These are phyloP conservation scores for Parascedosporium putredinis DNA, from an alignment of 2,329 filamentous ascomycete genomes.

Conservation along the genomic window DNA sequence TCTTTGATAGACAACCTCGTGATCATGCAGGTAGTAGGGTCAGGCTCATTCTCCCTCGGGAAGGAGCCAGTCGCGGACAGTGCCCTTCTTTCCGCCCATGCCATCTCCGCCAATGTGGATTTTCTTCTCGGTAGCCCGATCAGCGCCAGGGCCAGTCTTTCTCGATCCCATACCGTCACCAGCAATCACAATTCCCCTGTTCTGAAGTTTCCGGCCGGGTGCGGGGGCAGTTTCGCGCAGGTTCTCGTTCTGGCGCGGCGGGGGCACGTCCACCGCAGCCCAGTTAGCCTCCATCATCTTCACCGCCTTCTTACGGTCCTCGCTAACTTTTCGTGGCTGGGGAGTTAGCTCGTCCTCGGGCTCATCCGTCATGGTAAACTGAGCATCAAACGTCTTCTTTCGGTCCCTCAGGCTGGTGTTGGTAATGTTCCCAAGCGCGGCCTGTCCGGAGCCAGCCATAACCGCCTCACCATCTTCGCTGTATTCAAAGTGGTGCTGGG, in stretches of 20 bases:
- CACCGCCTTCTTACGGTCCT: slow-evolving; percentile 57
- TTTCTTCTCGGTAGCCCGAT: slow-evolving; percentile 17
- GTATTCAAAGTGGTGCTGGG: slow-evolving; percentile 73
- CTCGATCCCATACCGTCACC: slow-evolving; percentile 51
- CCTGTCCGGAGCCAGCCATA: slow-evolving; percentile 24
- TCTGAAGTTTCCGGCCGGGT: slow-evolving; percentile 8
- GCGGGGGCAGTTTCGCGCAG: background rate
- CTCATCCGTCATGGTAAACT: slow-evolving; percentile 67
- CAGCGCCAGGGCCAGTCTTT: slow-evolving; percentile 18
- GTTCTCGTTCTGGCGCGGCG: slow-evolving; percentile 42
- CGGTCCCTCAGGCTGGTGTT: slow-evolving; percentile 69
- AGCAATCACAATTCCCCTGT: slow-evolving; percentile 22
- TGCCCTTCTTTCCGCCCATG: slow-evolving; percentile 52
- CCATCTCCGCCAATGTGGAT: slow-evolving; percentile 49
- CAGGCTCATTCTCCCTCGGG: slow-evolving; percentile 39
- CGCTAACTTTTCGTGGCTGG: slow-evolving; percentile 34
- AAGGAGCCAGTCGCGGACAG: slow-evolving; percentile 47
- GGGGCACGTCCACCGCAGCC: slow-evolving; percentile 45
- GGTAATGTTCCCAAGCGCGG: slow-evolving; percentile 55
- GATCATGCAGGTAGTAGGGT: too few relatives aligned
- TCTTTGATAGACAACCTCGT: too few relatives aligned
- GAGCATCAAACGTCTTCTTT: slow-evolving; percentile 64
- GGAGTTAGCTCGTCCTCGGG: slow-evolving; percentile 37
- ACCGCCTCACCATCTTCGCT: slow-evolving; percentile 40
- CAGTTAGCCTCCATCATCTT: slow-evolving; percentile 63